A percentile compares a stretch with the other conserved stretches of the same genome.
Conservation (phyloP, 768 basidiomycete genomes). For the Lentinula sp. region DNA sequence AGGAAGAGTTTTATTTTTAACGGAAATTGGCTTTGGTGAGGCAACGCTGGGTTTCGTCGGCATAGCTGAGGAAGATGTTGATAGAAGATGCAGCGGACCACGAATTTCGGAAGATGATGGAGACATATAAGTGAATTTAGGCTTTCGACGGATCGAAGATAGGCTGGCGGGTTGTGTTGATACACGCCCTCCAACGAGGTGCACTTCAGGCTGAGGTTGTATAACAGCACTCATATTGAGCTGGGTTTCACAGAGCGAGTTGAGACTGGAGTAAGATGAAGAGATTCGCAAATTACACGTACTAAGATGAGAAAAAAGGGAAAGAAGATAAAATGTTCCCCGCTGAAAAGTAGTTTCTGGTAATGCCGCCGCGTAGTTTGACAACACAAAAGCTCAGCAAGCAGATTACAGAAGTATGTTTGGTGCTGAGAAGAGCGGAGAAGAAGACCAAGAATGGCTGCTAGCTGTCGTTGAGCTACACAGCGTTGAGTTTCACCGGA, state of each 20-base stretch:
- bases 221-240: not conserved
- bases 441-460: not conserved
- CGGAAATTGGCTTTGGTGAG: not conserved
- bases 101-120: constrained; percentile 12
- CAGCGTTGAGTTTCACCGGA: not conserved
- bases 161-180: not conserved
- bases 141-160: constrained; percentile 27
- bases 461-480: not conserved
- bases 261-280: not conserved
- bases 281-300: not conserved
- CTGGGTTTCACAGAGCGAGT: not conserved
- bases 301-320: not conserved
- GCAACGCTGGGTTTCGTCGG: constrained; percentile 11
- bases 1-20: not conserved
- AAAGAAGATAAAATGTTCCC: not conserved
- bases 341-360: not conserved
- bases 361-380: not conserved
- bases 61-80: constrained; percentile 14
- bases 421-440: not conserved
- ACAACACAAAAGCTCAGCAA: not conserved
- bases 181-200: not conserved
- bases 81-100: not conserved
- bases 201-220: not conserved
- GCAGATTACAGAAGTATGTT: not conserved
- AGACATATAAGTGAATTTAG: constrained; percentile 30